Evolutionary conservation across 495 filamentous ascomycete species (phyloP).

Genomic region (Tetracladium marchalianum): DNA sequence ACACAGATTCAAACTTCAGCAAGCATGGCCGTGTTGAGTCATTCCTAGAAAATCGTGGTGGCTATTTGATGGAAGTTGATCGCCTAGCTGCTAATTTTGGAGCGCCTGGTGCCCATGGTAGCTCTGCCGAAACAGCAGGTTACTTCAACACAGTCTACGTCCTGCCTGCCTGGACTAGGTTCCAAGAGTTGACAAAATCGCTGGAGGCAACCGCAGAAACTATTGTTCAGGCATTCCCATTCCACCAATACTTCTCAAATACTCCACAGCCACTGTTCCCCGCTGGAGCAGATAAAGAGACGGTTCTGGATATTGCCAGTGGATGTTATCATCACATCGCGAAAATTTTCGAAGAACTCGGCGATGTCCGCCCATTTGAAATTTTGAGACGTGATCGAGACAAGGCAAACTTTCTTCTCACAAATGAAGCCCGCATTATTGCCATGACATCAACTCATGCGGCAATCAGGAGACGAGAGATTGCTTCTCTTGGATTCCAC

Average conservation of each 20-base stretch:
- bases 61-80: slow-evolving; percentile 75
- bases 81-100: slow-evolving; percentile 73
- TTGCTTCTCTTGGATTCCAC: slow-evolving; percentile 82
- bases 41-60: slow-evolving; percentile 80
- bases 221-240: slow-evolving; percentile 73
- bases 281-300: slow-evolving; percentile 48
- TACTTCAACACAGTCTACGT: slow-evolving; percentile 95
- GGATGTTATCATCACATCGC: slow-evolving; percentile 88
- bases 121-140: slow-evolving; percentile 89
- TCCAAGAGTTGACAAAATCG: slow-evolving; percentile 49
- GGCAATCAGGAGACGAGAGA: slow-evolving; percentile 92
- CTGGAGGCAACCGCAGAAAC: slow-evolving; percentile 44
- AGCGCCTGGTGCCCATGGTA: slow-evolving; percentile 84
- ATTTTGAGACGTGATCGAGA: slow-evolving; percentile 79
- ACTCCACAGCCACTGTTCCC: slow-evolving; percentile 81
- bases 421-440: slow-evolving; percentile 90
- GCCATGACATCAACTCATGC: slow-evolving; percentile 99
- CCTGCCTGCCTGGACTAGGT: slow-evolving; percentile 78
- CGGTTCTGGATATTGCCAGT: slow-evolving; percentile 62
- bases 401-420: slow-evolving; percentile 88
- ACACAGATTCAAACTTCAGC: slow-evolving; percentile 79
- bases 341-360: slow-evolving; percentile 86
- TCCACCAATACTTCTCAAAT: slow-evolving; percentile 80
- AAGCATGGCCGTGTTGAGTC: slow-evolving; percentile 94
- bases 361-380: slow-evolving; percentile 92